Evolutionary conservation across 495 filamentous ascomycete genomes (phyloP), one percentile per base, ranked within the genome.

Genomic region (Cairneyella variabilis): DNA sequence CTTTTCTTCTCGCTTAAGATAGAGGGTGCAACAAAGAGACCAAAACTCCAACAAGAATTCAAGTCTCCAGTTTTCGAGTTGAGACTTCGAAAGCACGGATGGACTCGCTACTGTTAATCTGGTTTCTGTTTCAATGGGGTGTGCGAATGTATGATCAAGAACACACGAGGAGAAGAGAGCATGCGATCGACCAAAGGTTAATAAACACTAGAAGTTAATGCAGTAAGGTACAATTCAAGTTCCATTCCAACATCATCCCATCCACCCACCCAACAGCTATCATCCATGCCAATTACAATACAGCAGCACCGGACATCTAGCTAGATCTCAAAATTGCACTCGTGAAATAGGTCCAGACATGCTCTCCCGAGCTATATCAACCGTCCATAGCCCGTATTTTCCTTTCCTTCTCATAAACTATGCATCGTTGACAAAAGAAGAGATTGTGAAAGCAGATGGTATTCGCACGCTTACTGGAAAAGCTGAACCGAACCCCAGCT

Each of bases 401-500:
- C 8, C 28, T 17, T 30, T 48, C 38, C 32, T n/a, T 27, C 37
- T 48, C n/a, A n/a, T n/a, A n/a, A n/a, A n/a, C n/a, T n/a, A n/a
- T n/a, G 12, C 20, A 37, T 20, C 20, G 20, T 28, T 7, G 37
- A 43, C 50, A 53, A 43, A 53, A 18, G 21, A 16, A 54, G 16
- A 27, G 8, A 28, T 20, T 42, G 21, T 2, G 7, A 16, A 10
- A 17, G 14, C 21, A 14, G 20, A 34, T 17, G 4, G 12, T 27
- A 7, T 39, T 28, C 22, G 9, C 10, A 18, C 21, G 20, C 18
- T 48, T 16, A 21, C 30, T 75, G 72, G 68, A 84, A 85, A 59
- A 78, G 65, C 27, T 69, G 47, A 54, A 72, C 74, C 57, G 77
- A 80, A 48, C 90, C 89, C 82, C 89, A 96, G 74, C 75, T 69